Conservation (phyloP, 768 basidiomycete species). For the Calocybe indica region DNA sequence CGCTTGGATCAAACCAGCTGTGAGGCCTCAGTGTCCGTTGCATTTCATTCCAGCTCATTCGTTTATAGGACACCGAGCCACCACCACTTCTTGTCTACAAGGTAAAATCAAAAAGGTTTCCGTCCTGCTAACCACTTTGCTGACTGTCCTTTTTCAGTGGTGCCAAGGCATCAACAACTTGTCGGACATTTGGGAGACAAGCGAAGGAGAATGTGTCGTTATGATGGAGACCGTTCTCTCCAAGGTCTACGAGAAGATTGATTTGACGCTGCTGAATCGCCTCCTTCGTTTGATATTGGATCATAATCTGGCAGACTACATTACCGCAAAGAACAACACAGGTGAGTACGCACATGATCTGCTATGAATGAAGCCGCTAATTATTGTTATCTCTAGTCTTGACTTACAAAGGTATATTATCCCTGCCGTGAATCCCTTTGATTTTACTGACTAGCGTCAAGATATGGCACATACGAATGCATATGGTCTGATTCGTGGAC, state of each 20-base stretch:
- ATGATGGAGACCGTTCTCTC: slow-evolving; percentile 98
- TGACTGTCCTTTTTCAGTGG: slow-evolving; percentile 44
- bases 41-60: slow-evolving; percentile 2
- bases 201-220: slow-evolving; percentile 96
- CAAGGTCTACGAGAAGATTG: slow-evolving; percentile 99
- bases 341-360: slow-evolving; percentile 25
- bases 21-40: slow-evolving; percentile 15
- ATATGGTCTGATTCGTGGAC: slow-evolving; percentile 93
- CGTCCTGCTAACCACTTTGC: not conserved
- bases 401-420: slow-evolving; percentile 73
- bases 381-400: slow-evolving; percentile 37
- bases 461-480: slow-evolving; percentile 98
- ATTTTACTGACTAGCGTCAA: slow-evolving; percentile 5
- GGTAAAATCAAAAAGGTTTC: slow-evolving; percentile 17
- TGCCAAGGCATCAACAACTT: slow-evolving; percentile 99
- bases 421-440: not conserved
- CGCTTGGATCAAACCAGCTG: slow-evolving; percentile 97
- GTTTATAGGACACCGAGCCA: slow-evolving; percentile 77
- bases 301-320: slow-evolving; percentile 98
- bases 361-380: not conserved
- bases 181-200: slow-evolving; percentile 97
- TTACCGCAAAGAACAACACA: slow-evolving; percentile 98
- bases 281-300: slow-evolving; percentile 94
- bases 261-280: slow-evolving; percentile 92
- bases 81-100: slow-evolving; percentile 97